Base-by-base conservation (phyloP, 179 eudicot species). In the Heliamphora pulchella region DNA sequence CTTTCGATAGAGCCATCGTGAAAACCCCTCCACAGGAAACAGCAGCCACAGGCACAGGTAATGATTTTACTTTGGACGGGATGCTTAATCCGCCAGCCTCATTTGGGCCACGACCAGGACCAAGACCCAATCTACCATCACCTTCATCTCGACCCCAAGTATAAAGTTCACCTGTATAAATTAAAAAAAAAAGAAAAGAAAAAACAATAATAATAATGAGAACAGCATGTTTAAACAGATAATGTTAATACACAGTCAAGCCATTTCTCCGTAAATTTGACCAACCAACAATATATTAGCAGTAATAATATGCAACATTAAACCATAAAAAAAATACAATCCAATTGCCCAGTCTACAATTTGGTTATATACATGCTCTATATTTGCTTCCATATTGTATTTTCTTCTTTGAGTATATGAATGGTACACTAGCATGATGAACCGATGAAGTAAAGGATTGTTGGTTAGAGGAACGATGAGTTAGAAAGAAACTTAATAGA, bases 91-190 rank as follows among this genome's bases (percentile, higher is more conserved):
- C 98, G 68, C 98, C 97, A 15, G 97, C 87, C 82, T 89, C 87
- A 78, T 92, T 90, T 70, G 98, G 98, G 80, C 98, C 98, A 83
- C 96, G 97, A 71, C 86, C 90, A 75, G 98, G 98, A 58, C 98
- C 98, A 80, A 93, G 96, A 77, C 99, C 98, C 79, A 96, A 83
- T 85, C 99, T 86, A 76, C 99, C 99, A 22, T 96, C 99, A n/a
- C 99, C 99, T 90, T 96, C 99, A 80, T 96, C 99, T 84, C 98
- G 90, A 47, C 99, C 99, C 98, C 98, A 93, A 22, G 92, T 90
- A 84, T 92, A 96, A 55, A 96, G 81, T 82, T 91, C 91, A 75
- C 99, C 98, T 95, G 47, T 17, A 85, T 47, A 44, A 62, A 20
- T 51, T 18, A 11, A 76, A 20, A 10, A 8, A 46, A 72, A 82